Evolutionary conservation across 768 basidiomycete genomes (phyloP).

Genomic region (Boletus barrowsii): DNA sequence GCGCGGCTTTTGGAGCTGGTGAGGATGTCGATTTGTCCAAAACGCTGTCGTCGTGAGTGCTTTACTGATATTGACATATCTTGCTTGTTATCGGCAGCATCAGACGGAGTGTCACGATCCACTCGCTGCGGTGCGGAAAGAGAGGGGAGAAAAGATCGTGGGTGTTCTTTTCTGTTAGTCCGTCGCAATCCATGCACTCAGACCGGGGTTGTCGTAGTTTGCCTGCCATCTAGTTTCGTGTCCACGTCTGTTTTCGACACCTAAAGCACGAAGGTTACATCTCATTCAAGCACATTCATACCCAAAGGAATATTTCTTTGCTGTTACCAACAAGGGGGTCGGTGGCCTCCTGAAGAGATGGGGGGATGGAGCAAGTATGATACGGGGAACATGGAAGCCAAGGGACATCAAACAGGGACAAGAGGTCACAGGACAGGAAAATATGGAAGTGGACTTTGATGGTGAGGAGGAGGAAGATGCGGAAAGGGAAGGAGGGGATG

Average conservation of each 20-base stretch:
- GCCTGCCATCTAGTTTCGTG: constrained; percentile 70
- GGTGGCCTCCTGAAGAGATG: constrained; percentile 75
- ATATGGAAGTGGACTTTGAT: constrained; percentile 24
- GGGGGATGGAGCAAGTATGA: constrained; percentile 82
- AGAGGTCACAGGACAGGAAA: constrained; percentile 12
- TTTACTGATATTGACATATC: not conserved
- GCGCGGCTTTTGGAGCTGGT: constrained; percentile 75
- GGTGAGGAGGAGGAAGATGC: constrained; percentile 10
- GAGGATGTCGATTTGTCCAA: constrained; percentile 30
- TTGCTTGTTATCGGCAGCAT: constrained; percentile 44
- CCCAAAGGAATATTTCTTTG: constrained; percentile 89
- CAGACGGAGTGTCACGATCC: constrained; percentile 89
- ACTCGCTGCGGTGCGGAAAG: constrained; percentile 68
- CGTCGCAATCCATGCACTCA: not conserved
- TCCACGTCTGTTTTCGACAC: constrained; percentile 59
- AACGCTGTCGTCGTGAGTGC: constrained; percentile 1
- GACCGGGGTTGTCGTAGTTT: constrained; percentile 48
- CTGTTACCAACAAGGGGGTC: constrained; percentile 87
- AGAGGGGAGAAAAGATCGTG: constrained; percentile 85
- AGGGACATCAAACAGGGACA: constrained; percentile 30
- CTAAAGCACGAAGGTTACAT: constrained; percentile 76
- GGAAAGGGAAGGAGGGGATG: constrained; percentile 5
- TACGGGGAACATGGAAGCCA: constrained; percentile 69
- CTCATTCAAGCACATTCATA: constrained; percentile 79
- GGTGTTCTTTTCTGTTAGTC: constrained; percentile 16